phyloP scores from a whole-genome alignment of 2,329 filamentous ascomycete species.

The Macrophomina tecta region DNA sequence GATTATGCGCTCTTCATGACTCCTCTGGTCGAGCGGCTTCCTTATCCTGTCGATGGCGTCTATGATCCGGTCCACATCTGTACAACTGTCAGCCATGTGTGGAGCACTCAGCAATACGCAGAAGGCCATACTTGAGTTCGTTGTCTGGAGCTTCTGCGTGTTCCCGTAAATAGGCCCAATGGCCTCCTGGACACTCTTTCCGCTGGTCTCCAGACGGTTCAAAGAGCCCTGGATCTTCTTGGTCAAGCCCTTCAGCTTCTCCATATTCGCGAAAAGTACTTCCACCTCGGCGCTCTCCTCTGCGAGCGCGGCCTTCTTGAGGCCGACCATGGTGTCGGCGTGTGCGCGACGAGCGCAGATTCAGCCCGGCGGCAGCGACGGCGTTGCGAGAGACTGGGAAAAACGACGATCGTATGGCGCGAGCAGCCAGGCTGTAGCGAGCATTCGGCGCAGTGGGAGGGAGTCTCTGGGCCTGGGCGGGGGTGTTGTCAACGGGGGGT shows the following conservation, averaged over 20 bases:
- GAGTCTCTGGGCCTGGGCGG: background rate
- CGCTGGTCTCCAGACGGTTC: constrained; percentile 81
- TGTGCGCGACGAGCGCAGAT: constrained; percentile 25
- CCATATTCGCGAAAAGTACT: constrained; percentile 72
- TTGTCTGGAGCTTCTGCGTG: constrained; percentile 85
- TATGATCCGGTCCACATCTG: constrained; percentile 85
- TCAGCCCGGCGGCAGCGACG: constrained; percentile 31
- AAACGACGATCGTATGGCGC: background rate
- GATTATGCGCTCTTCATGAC: constrained; percentile 89
- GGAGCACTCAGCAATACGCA: background rate
- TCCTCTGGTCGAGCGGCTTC: constrained; percentile 90
- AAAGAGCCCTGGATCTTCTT: constrained; percentile 95
- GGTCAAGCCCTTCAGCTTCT: constrained; percentile 90
- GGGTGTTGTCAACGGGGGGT: constrained; percentile 24
- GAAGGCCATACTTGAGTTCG: constrained; percentile 71
- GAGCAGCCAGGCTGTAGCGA: background rate
- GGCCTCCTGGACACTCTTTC: constrained; percentile 88
- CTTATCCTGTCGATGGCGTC: constrained; percentile 86
- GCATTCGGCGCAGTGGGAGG: constrained; percentile 13
- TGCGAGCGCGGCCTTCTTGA: constrained; percentile 63
- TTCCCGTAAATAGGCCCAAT: constrained; percentile 92
- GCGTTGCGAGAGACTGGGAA: background rate
- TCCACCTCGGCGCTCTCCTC: constrained; percentile 73
- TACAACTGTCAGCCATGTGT: constrained; percentile 3
- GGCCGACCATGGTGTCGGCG: constrained; percentile 56